Percentiles rank a stretch among this genome's conserved stretches.
phyloP scores from a whole-genome alignment of 148 eudicot species.

The Selenicereus undatus region DNA sequence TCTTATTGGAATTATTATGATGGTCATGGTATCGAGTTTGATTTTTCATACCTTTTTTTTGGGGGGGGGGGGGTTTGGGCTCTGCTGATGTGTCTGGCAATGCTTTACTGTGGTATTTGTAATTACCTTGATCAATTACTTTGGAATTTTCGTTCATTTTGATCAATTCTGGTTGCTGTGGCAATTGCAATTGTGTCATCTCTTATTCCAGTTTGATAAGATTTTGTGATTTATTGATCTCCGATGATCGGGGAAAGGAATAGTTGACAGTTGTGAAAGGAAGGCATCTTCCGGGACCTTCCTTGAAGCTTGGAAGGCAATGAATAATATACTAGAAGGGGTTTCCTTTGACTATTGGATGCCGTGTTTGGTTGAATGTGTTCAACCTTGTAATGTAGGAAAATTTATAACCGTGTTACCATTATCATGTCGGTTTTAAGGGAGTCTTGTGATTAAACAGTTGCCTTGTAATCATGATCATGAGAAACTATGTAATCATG shows the following conservation, averaged over 20 bases:
- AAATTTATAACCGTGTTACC: no score
- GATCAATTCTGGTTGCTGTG: background rate
- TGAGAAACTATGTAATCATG: no score
- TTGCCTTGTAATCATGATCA: no score
- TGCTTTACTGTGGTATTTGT: background rate
- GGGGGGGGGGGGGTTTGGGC: background rate
- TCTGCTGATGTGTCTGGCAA: background rate
- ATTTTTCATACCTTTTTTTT: background rate
- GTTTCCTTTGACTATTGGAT: no score
- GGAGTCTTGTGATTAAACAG: no score
- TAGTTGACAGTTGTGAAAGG: no score
- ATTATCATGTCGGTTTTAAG: no score
- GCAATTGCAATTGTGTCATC: background rate
- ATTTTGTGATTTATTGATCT: background rate
- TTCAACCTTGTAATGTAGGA: no score
- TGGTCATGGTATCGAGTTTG: background rate
- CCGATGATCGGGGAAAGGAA: background rate
- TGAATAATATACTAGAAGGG: no score
- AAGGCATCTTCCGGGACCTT: background rate
- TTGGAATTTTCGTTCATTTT: background rate
- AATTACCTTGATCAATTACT: background rate
- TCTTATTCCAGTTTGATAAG: background rate
- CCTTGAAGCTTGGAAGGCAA: background rate
- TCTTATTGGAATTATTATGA: background rate
- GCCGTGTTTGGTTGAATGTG: no score